These are phyloP conservation scores for Chiua sp. DNA, from an alignment of 1,284 basidiomycete species.

Conservation along the genomic window DNA sequence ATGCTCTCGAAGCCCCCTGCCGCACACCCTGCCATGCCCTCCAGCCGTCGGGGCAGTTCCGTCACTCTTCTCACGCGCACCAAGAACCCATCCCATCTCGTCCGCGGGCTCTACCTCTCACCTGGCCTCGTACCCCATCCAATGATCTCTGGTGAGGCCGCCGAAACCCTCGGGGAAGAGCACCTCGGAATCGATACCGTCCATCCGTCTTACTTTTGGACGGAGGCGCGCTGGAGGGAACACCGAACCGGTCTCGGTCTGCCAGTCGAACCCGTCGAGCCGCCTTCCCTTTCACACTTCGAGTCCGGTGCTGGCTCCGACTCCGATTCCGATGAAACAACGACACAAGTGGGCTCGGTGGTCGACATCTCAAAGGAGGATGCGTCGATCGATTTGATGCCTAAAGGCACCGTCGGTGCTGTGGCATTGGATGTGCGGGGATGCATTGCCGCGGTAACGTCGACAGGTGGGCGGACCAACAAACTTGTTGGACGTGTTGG, in stretches of 20 bases:
- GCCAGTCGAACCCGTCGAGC: constrained; percentile 63
- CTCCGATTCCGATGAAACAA: constrained; percentile 8
- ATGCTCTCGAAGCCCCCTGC: constrained; percentile 79
- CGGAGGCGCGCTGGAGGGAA: constrained; percentile 73
- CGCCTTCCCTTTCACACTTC: constrained; percentile 15
- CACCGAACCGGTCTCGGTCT: constrained; percentile 73
- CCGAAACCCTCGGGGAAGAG: constrained; percentile 60
- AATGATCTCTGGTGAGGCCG: constrained; percentile 69
- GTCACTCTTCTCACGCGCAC: constrained; percentile 69
- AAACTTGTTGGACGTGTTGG: constrained; percentile 83
- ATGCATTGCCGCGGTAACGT: constrained; percentile 75
- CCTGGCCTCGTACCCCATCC: constrained; percentile 66
- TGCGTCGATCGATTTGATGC: constrained; percentile 59
- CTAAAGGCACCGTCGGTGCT: constrained; percentile 83
- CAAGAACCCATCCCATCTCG: constrained; percentile 78
- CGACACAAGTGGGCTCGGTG: constrained; percentile 16
- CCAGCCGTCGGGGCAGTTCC: constrained; percentile 64
- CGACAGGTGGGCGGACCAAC: constrained; percentile 83
- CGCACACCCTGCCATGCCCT: constrained; percentile 62
- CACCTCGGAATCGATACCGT: constrained; percentile 62
- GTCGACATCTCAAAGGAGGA: constrained; percentile 21
- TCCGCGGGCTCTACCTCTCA: constrained; percentile 69
- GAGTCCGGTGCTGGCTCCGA: neutral
- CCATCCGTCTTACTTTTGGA: constrained; percentile 79
- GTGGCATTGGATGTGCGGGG: constrained; percentile 79